A percentile compares a stretch with the other conserved stretches of the same genome.
Conservation (phyloP, 2,329 filamentous ascomycete species). For the Colletotrichum phormii region DNA sequence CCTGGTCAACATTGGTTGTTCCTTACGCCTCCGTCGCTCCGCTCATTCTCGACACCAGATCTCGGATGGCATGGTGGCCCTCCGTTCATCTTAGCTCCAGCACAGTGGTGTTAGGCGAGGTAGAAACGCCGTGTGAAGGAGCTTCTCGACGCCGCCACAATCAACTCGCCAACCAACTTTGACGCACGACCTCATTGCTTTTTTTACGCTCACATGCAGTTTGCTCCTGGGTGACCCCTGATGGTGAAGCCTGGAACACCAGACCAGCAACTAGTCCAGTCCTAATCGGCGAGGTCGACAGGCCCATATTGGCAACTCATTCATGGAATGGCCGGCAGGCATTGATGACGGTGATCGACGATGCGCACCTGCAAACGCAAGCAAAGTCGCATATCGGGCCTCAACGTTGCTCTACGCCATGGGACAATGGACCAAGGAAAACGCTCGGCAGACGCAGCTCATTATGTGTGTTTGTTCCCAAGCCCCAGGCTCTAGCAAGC, state of each 20-base stretch:
- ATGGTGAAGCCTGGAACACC: slow-evolving; percentile 17
- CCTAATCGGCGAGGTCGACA: not conserved
- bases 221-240: slow-evolving; percentile 1
- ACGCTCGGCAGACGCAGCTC: slow-evolving; percentile 4
- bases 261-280: slow-evolving; percentile 7
- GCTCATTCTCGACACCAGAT: slow-evolving; percentile 16
- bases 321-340: not conserved
- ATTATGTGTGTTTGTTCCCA: slow-evolving; percentile 12
- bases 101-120: not conserved
- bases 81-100: slow-evolving; percentile 1
- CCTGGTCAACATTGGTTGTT: slow-evolving; percentile 26
- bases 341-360: slow-evolving; percentile 18
- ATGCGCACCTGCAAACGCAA: not conserved
- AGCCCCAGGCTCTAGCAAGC: not conserved
- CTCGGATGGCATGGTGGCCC: slow-evolving; percentile 29
- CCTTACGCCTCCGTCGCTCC: not conserved
- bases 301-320: not conserved
- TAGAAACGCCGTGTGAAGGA: slow-evolving; percentile 13
- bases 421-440: not conserved
- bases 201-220: slow-evolving; percentile 3
- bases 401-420: not conserved
- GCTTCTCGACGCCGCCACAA: slow-evolving; percentile 26
- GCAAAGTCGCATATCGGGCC: not conserved
- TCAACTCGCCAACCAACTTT: slow-evolving; percentile 2
- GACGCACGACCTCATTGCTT: slow-evolving; percentile 17